These are phyloP conservation scores for Phytophthora hybrid DNA, from an alignment of 352 stramenopile genomes.

Conservation along the genomic window DNA sequence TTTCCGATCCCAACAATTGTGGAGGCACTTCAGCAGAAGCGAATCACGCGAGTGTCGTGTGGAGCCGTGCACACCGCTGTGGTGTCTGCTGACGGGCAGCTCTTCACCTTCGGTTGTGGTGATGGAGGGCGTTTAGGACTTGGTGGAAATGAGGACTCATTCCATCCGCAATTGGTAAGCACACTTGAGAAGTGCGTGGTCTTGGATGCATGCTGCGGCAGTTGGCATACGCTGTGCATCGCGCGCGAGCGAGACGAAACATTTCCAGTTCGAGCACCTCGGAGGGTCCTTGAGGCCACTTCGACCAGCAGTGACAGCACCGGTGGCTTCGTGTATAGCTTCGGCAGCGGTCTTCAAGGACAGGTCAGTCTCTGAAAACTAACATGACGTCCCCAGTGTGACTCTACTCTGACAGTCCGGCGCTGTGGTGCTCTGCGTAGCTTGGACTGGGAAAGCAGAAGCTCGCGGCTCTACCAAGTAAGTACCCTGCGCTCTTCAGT, in stretches of 20 bases:
- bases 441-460: constrained; percentile 81
- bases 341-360: constrained; percentile 74
- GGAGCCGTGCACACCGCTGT: constrained; percentile 87
- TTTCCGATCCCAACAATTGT: constrained; percentile 76
- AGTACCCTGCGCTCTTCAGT: constrained; percentile 1
- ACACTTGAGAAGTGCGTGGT: constrained; percentile 63
- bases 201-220: constrained; percentile 64
- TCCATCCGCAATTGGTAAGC: constrained; percentile 58
- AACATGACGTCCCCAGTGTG: background rate
- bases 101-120: constrained; percentile 90
- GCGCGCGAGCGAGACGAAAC: constrained; percentile 35
- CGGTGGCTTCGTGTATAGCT: constrained; percentile 67
- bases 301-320: background rate
- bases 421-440: constrained; percentile 17
- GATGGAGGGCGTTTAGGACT: constrained; percentile 92
- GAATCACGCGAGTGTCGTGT: constrained; percentile 85
- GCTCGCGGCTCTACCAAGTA: constrained; percentile 68
- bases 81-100: constrained; percentile 59
- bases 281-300: background rate
- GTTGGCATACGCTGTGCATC: constrained; percentile 80
- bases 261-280: constrained; percentile 6
- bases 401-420: background rate
- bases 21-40: constrained; percentile 47
- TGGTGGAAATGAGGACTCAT: constrained; percentile 53
- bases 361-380: constrained; percentile 36